Conservation (phyloP, 305 asterid genomes). For the Salvia sclarea region DNA sequence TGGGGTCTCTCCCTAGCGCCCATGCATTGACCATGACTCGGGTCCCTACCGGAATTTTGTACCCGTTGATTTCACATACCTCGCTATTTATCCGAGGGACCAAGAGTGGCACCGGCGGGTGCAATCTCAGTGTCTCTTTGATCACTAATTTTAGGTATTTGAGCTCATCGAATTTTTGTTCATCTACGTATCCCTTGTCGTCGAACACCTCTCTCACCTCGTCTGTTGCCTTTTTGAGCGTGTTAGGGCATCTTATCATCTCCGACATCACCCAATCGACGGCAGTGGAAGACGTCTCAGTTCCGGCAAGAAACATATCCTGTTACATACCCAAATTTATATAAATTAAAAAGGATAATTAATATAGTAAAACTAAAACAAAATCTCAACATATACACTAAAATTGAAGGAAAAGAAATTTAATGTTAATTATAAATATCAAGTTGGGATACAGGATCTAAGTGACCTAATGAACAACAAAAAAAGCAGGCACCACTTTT, state of each 20-base stretch:
- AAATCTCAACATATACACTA: too few species aligned
- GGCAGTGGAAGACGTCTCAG: neutral
- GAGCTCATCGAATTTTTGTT: neutral
- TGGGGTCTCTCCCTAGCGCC: constrained; percentile 17
- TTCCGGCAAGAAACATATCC: constrained; percentile 21
- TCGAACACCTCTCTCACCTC: constrained; percentile 3
- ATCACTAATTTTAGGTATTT: constrained; percentile 19
- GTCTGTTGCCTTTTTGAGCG: neutral
- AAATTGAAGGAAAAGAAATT: too few species aligned
- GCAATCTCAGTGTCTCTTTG: constrained; percentile 22
- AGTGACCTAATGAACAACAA: too few species aligned
- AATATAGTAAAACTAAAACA: too few species aligned
- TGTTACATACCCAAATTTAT: too few species aligned
- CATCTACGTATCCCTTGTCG: neutral
- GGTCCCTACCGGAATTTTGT: neutral
- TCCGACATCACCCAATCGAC: constrained; percentile 25
- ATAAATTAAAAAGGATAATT: too few species aligned
- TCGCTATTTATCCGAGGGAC: constrained; percentile 9
- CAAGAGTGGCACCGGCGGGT: constrained; percentile 8
- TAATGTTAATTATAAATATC: too few species aligned
- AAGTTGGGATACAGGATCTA: too few species aligned
- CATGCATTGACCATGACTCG: constrained; percentile 1
- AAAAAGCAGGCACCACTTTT: too few species aligned
- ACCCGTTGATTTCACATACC: constrained; percentile 12
- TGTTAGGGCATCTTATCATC: neutral